phyloP scores from a whole-genome alignment of 768 basidiomycete genomes.

The Sporobolomyces pararoseus region DNA sequence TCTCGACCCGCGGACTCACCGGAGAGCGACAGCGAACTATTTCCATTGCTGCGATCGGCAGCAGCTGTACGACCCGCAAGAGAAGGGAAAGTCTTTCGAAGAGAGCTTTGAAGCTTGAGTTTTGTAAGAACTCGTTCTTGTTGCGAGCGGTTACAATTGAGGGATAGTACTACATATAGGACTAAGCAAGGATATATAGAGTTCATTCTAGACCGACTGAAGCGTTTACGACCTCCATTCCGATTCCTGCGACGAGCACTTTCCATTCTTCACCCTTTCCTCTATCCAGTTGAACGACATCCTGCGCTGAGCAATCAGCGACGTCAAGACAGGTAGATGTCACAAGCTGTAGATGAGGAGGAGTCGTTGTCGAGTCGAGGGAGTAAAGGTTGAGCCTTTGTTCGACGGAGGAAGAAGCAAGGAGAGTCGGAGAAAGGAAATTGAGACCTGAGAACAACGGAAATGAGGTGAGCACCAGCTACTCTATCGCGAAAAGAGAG shows the following conservation, averaged over 20 bases:
- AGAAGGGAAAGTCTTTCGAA: too few species aligned
- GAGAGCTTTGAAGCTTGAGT: too few species aligned
- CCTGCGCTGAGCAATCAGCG: constrained; percentile 18
- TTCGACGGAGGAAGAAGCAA: constrained; percentile 26
- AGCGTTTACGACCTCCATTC: neutral
- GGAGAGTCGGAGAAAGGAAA: constrained; percentile 3
- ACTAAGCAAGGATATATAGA: too few species aligned
- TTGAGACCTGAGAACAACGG: constrained; percentile 10
- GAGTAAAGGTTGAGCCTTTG: constrained; percentile 21
- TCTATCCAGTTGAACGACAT: neutral
- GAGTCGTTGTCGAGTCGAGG: neutral
- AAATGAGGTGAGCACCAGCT: neutral
- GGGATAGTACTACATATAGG: too few species aligned
- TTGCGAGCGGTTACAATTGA: too few species aligned
- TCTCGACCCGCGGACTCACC: too few species aligned
- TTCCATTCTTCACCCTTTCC: neutral
- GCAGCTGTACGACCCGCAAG: too few species aligned
- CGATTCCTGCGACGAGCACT: constrained; percentile 7
- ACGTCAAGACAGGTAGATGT: constrained; percentile 9
- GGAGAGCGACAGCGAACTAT: too few species aligned
- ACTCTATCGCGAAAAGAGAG: too few species aligned
- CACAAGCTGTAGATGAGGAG: neutral
- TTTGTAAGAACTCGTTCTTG: too few species aligned
- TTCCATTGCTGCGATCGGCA: too few species aligned
- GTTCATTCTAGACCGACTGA: too few species aligned